Conservation (phyloP, 2,329 filamentous ascomycete species). For the Talaromyces sp. region DNA sequence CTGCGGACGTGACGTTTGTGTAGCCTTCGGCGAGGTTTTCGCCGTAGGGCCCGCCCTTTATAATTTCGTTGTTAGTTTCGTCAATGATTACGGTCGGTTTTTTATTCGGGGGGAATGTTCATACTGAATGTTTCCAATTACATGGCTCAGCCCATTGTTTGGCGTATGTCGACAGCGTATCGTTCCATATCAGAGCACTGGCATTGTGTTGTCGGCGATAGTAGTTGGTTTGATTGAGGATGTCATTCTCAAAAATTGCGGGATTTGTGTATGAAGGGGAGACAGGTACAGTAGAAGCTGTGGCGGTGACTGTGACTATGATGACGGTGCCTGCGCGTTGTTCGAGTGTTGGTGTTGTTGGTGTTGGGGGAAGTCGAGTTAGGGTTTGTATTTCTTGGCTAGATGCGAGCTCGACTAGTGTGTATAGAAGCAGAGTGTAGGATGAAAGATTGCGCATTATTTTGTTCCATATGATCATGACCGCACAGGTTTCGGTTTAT, state of each 20-base stretch:
- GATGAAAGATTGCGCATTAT: conserved; percentile 1
- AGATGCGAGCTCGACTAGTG: neutral
- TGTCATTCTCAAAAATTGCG: conserved; percentile 1
- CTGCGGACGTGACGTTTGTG: conserved; percentile 53
- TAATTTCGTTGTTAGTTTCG: neutral
- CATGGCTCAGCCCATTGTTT: conserved; percentile 62
- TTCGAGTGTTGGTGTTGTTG: conserved; percentile 1
- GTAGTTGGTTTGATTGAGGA: conserved; percentile 14
- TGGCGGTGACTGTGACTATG: conserved; percentile 13
- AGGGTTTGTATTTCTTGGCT: conserved; percentile 1
- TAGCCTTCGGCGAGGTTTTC: conserved; percentile 73
- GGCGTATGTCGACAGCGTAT: conserved; percentile 62
- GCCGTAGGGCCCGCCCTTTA: conserved; percentile 61
- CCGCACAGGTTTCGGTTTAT: neutral
- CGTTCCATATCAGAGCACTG: conserved; percentile 62
- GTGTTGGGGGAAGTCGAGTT: neutral
- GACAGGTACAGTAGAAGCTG: neutral
- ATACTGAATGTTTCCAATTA: conserved; percentile 20
- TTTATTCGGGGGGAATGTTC: neutral
- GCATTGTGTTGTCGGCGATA: conserved; percentile 78
- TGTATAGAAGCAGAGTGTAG: neutral
- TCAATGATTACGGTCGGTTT: neutral
- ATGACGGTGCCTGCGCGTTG: conserved; percentile 7
- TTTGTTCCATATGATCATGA: neutral
- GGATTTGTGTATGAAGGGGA: conserved; percentile 12